A percentile compares a stretch with the other conserved stretches of the same genome.
phyloP scores from a whole-genome alignment of 2,329 filamentous ascomycete genomes.

The Claviceps arundinis region DNA sequence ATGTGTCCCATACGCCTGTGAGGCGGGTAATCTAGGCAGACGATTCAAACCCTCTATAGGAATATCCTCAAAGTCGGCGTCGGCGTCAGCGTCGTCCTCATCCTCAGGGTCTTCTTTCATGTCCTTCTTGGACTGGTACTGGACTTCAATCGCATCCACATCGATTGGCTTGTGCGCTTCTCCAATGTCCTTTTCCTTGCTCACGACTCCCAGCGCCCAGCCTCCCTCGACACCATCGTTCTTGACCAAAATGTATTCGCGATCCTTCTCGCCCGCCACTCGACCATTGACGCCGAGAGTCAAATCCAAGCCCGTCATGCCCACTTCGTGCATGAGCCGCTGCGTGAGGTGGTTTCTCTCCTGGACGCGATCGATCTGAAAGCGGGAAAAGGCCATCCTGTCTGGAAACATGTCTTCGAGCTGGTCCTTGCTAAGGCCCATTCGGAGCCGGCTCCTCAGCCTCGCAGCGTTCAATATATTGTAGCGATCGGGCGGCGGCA shows the following conservation, averaged over 20 bases:
- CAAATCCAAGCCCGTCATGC: constrained; percentile 67
- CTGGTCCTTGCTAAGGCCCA: constrained; percentile 95
- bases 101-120: constrained; percentile 41
- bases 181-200: constrained; percentile 66
- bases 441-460: constrained; percentile 73
- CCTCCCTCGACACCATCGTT: constrained; percentile 91
- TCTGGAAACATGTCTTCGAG: constrained; percentile 94
- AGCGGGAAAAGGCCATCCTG: constrained; percentile 90
- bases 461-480: constrained; percentile 94
- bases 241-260: constrained; percentile 92
- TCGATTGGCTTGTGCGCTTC: constrained; percentile 82
- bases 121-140: constrained; percentile 40
- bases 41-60: constrained; percentile 83
- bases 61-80: constrained; percentile 51
- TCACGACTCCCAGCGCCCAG: constrained; percentile 90
- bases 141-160: constrained; percentile 55
- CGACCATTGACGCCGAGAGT: constrained; percentile 53
- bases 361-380: constrained; percentile 87
- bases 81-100: constrained; percentile 39
- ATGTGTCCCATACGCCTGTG: constrained; percentile 9
- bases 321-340: constrained; percentile 83
- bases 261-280: constrained; percentile 72
- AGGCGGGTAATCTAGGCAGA: constrained; percentile 44
- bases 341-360: constrained; percentile 94
- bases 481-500: constrained; percentile 83